These are phyloP conservation scores for Pichia manshurica DNA, from an alignment of 805 yeast species.

Conservation along the genomic window DNA sequence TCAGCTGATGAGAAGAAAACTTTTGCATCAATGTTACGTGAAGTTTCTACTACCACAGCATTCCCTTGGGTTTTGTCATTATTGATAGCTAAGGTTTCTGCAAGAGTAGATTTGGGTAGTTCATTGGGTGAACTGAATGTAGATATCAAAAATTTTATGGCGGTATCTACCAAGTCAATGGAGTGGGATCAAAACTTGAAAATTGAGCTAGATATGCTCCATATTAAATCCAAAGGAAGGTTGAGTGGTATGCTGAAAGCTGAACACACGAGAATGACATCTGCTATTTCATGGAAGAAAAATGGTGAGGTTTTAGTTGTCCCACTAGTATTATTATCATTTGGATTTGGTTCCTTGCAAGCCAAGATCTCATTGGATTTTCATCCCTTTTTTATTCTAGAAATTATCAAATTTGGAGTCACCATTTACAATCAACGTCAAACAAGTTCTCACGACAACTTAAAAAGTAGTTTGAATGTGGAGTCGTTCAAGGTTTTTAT, in stretches of 20 bases:
- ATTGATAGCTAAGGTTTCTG: conserved; percentile 44
- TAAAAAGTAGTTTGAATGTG: conserved; percentile 47
- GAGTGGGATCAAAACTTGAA: conserved; percentile 69
- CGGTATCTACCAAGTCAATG: conserved; percentile 56
- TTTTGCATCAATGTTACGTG: conserved; percentile 43
- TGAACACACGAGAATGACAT: conserved; percentile 45
- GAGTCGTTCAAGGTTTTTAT: conserved; percentile 54
- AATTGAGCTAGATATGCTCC: conserved; percentile 49
- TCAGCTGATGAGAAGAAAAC: conserved; percentile 22
- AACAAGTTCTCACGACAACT: conserved; percentile 51
- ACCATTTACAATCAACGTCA: conserved; percentile 57
- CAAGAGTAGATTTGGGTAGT: conserved; percentile 74
- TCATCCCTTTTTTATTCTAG: conserved; percentile 71
- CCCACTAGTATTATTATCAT: conserved; percentile 63
- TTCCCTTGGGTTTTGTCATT: conserved; percentile 71
- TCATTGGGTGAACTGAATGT: conserved; percentile 66
- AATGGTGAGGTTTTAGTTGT: conserved; percentile 38
- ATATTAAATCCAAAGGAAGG: conserved; percentile 64
- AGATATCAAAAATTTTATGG: conserved; percentile 57
- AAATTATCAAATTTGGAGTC: conserved; percentile 41
- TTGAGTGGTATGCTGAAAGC: conserved; percentile 64
- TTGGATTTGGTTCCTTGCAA: conserved; percentile 51
- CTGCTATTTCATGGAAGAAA: conserved; percentile 68
- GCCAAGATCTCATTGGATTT: conserved; percentile 72
- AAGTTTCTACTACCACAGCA: conserved; percentile 56